These are phyloP conservation scores for Trypanosoma mega DNA, from an alignment of 208 protist species.

Conservation along the genomic window DNA sequence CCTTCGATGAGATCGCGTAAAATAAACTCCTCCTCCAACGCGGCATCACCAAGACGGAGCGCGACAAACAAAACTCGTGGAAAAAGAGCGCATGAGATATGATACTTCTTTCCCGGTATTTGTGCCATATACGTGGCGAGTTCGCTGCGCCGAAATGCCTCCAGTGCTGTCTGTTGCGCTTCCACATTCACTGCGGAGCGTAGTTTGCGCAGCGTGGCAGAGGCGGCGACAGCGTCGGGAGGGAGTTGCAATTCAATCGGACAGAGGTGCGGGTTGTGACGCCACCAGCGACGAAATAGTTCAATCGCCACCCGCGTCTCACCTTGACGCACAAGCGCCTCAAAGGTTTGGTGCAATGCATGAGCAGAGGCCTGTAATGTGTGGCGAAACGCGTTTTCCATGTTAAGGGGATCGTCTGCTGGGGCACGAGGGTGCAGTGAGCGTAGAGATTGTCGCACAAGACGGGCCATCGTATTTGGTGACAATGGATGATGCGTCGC, in stretches of 20 bases:
- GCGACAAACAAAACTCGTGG: constrained; percentile 50
- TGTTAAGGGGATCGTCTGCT: background rate
- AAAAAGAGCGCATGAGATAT: constrained; percentile 42
- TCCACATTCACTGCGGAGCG: too few relatives aligned
- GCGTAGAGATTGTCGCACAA: constrained; percentile 16
- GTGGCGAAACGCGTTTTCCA: constrained; percentile 19
- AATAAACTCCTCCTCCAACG: constrained; percentile 23
- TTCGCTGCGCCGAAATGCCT: background rate
- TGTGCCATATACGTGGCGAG: constrained; percentile 24
- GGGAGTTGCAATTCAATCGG: constrained; percentile 46
- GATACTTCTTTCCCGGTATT: constrained; percentile 35
- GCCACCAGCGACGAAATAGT: constrained; percentile 73
- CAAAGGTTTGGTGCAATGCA: constrained; percentile 57
- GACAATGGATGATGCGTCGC: too few relatives aligned
- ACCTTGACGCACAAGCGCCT: constrained; percentile 31
- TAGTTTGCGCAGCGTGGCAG: constrained; percentile 3
- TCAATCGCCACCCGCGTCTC: constrained; percentile 36
- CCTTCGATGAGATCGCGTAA: constrained; percentile 21
- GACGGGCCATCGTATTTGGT: constrained; percentile 8
- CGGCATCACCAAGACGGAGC: constrained; percentile 15
- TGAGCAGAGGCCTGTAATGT: constrained; percentile 46
- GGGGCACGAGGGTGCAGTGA: background rate
- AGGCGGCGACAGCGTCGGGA: constrained; percentile 21
- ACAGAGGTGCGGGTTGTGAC: constrained; percentile 61
- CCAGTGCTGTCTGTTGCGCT: too few relatives aligned